These are phyloP conservation scores for Microdochium bolleyi DNA, from an alignment of 2,329 filamentous ascomycete species.

Conservation along the genomic window DNA sequence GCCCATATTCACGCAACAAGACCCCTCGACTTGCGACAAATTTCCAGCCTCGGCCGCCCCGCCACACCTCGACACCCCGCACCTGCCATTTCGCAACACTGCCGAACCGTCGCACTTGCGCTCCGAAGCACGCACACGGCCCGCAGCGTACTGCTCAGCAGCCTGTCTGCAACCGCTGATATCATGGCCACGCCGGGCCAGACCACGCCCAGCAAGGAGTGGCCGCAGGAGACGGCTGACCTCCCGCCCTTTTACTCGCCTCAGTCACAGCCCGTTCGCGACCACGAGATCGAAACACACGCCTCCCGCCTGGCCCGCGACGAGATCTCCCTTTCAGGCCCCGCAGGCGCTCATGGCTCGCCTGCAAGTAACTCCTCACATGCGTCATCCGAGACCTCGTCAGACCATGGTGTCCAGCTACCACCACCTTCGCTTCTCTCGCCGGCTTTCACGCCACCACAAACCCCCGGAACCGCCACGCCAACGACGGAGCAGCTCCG, in stretches of 20 bases:
- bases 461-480: slow-evolving; percentile 52
- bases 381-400: not conserved
- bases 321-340: not conserved
- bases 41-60: not conserved
- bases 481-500: slow-evolving; percentile 36
- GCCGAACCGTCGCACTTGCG: not conserved
- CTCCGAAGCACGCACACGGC: not conserved
- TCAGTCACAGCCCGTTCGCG: not conserved
- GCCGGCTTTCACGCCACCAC: slow-evolving; percentile 71
- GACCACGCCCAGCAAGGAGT: not conserved
- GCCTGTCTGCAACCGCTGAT: not conserved
- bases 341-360: not conserved
- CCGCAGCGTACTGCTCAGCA: not conserved
- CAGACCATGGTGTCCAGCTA: slow-evolving; percentile 6
- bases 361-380: not conserved
- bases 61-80: not conserved
- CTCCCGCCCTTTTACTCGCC: slow-evolving; percentile 1
- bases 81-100: not conserved
- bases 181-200: not conserved
- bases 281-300: not conserved
- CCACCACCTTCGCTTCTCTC: slow-evolving; percentile 70
- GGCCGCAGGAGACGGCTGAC: not conserved
- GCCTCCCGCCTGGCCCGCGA: not conserved
- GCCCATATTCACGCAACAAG: too few species aligned
- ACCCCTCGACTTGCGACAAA: not conserved